phyloP scores from a whole-genome alignment of 768 basidiomycete species.

The Pulveroboletus sp. region DNA sequence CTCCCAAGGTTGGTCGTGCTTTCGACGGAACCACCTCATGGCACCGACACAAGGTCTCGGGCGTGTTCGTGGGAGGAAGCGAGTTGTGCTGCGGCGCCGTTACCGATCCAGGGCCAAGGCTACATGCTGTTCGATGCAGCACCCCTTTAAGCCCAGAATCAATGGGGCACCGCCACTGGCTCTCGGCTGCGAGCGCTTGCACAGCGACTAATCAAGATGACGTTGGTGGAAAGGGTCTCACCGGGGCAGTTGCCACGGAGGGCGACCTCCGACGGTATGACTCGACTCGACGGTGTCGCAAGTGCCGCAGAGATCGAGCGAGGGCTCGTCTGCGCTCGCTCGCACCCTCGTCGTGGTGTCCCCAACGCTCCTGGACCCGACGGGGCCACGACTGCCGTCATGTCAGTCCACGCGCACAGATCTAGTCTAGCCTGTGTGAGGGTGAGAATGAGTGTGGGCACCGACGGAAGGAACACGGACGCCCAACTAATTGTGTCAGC shows the following conservation, averaged over 20 bases:
- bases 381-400: not conserved
- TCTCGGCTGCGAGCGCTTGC: not conserved
- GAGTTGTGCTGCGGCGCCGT: slow-evolving; percentile 15
- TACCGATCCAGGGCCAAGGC: slow-evolving; percentile 10
- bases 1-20: slow-evolving; percentile 64
- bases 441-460: slow-evolving; percentile 2
- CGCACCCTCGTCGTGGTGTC: not conserved
- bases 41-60: slow-evolving; percentile 11
- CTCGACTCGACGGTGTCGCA: not conserved
- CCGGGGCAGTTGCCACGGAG: not conserved
- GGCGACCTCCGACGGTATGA: not conserved
- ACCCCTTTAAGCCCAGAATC: slow-evolving; percentile 11
- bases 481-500: slow-evolving; percentile 1
- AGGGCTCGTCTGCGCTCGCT: not conserved
- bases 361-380: not conserved
- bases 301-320: not conserved
- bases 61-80: slow-evolving; percentile 14
- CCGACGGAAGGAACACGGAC: not conserved
- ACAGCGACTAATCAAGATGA: slow-evolving; percentile 11
- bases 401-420: not conserved
- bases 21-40: slow-evolving; percentile 46
- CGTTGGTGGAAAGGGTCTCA: not conserved
- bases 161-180: slow-evolving; percentile 21
- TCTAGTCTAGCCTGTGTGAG: not conserved
- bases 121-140: slow-evolving; percentile 11